These are phyloP conservation scores for Penicillium antarcticum DNA, from an alignment of 495 filamentous ascomycete species.

Conservation along the genomic window DNA sequence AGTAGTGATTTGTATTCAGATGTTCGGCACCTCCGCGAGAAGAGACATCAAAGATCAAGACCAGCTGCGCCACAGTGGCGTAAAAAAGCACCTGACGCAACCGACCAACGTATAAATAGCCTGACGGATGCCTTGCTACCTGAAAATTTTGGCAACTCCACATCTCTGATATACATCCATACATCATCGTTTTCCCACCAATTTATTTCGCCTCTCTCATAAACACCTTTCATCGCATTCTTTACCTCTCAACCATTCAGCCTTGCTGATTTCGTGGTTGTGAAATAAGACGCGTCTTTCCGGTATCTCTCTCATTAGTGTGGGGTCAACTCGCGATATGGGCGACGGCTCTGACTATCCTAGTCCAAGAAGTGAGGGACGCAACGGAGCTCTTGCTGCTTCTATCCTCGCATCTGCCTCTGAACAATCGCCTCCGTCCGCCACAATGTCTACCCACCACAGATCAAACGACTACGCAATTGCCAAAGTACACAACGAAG, in stretches of 20 bases:
- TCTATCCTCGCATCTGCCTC: constrained; percentile 39
- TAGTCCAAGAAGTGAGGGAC: constrained; percentile 50
- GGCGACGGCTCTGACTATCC: constrained; percentile 52
- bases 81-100: background rate
- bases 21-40: constrained; percentile 11
- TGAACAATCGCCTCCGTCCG: constrained; percentile 27
- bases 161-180: constrained; percentile 8
- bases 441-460: no score
- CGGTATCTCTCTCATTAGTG: constrained; percentile 30
- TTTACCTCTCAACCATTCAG: background rate
- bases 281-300: constrained; percentile 21
- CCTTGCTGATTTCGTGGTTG: constrained; percentile 2
- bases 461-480: constrained; percentile 1
- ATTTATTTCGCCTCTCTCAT: constrained; percentile 10
- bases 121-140: constrained; percentile 27
- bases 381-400: constrained; percentile 32
- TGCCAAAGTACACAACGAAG: constrained; percentile 43
- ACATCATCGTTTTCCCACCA: background rate
- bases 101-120: constrained; percentile 11
- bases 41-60: background rate
- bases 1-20: constrained; percentile 4
- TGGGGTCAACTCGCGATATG: constrained; percentile 42
- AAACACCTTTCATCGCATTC: background rate
- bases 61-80: constrained; percentile 14
- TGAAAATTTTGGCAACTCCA: constrained; percentile 33